Conservation (phyloP, 2,329 filamentous ascomycete genomes). For the Colletotrichum navitas region DNA sequence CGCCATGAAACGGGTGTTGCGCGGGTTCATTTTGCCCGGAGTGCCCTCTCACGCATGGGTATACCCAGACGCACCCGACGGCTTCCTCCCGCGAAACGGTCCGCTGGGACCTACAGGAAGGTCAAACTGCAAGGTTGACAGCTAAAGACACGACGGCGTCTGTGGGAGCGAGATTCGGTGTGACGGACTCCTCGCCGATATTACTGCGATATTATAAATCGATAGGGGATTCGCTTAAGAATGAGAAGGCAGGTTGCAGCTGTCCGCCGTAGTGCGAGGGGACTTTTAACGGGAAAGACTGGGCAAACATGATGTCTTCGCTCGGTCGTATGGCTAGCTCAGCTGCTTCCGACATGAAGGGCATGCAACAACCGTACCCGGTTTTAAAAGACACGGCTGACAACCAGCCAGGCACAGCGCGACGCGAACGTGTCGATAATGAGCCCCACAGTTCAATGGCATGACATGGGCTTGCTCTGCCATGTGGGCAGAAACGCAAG, state of each 20-base stretch:
- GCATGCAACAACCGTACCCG: slow-evolving; percentile 14
- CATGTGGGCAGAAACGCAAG: slow-evolving; percentile 29
- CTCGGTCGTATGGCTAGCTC: slow-evolving; percentile 21
- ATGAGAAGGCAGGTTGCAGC: slow-evolving; percentile 39
- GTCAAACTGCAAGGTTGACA: slow-evolving; percentile 30
- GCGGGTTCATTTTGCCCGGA: neutral
- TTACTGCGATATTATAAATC: slow-evolving; percentile 1
- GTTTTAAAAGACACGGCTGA: slow-evolving; percentile 23
- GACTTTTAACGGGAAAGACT: slow-evolving; percentile 14
- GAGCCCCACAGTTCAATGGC: slow-evolving; percentile 22
- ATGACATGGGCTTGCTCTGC: slow-evolving; percentile 11
- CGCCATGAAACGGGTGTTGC: slow-evolving; percentile 12
- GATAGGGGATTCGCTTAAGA: slow-evolving; percentile 12
- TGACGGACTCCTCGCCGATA: slow-evolving; percentile 12
- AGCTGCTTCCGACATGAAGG: neutral
- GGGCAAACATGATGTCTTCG: slow-evolving; percentile 30
- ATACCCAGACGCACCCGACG: neutral
- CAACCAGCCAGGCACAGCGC: slow-evolving; percentile 11
- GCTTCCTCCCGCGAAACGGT: slow-evolving; percentile 30
- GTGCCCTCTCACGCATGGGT: neutral
- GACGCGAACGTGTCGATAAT: slow-evolving; percentile 31
- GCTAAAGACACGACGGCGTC: slow-evolving; percentile 10
- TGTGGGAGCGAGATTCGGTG: slow-evolving; percentile 25
- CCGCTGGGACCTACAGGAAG: slow-evolving; percentile 24
- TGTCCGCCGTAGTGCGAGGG: slow-evolving; percentile 15